Conservation (phyloP, 2,329 filamentous ascomycete genomes). For the Stemphylium lycopersici region DNA sequence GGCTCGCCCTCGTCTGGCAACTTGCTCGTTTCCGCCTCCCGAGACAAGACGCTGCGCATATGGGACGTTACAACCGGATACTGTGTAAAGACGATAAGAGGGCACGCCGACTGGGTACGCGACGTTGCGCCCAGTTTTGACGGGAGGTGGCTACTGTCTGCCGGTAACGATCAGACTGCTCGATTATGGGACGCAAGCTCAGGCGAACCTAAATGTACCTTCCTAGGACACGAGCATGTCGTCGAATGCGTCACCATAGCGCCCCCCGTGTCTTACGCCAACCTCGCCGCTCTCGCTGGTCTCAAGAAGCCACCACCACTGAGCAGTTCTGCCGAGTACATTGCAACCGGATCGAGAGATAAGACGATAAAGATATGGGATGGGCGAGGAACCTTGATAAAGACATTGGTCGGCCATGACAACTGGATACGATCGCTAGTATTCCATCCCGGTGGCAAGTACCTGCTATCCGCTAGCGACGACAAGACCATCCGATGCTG, state of each 20-base stretch:
- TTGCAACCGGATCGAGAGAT: conserved; percentile 87
- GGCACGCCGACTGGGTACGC: conserved; percentile 90
- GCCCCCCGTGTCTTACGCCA: conserved; percentile 76
- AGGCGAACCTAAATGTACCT: conserved; percentile 76
- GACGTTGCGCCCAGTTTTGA: conserved; percentile 83
- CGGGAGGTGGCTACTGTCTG: conserved; percentile 81
- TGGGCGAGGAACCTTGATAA: conserved; percentile 80
- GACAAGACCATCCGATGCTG: conserved; percentile 94
- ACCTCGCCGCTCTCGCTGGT: conserved; percentile 78
- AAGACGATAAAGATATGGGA: conserved; percentile 94
- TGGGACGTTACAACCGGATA: conserved; percentile 96
- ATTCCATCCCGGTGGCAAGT: conserved; percentile 92
- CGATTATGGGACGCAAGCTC: conserved; percentile 84
- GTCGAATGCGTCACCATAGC: conserved; percentile 88
- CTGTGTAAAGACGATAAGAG: conserved; percentile 86
- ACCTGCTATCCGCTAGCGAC: conserved; percentile 82
- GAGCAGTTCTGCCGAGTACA: conserved; percentile 80
- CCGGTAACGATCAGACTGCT: conserved; percentile 80
- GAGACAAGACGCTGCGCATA: conserved; percentile 83
- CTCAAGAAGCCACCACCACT: conserved; percentile 80
- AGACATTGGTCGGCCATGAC: conserved; percentile 84
- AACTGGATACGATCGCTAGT: conserved; percentile 89
- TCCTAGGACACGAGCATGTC: conserved; percentile 85
- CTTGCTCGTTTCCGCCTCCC: conserved; percentile 81
- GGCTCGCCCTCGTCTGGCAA: conserved; percentile 82